Evolutionary conservation across 2,329 filamentous ascomycete species (phyloP).

Genomic region (Alternaria alternata): DNA sequence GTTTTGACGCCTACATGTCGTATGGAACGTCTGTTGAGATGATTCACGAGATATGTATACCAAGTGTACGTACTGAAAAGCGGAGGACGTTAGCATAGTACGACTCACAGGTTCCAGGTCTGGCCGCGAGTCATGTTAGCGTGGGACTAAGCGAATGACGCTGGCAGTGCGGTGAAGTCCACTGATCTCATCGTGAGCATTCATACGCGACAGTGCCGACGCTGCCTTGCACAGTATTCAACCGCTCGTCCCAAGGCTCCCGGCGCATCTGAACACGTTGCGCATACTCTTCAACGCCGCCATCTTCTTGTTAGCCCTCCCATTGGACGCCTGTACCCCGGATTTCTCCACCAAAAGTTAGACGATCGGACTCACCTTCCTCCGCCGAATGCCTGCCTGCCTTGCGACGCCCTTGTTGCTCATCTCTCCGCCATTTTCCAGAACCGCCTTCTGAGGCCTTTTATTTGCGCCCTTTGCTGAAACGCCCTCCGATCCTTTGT

Average conservation of each 20-base stretch:
- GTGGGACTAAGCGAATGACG: constrained; percentile 17
- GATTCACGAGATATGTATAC: not conserved
- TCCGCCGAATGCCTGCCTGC: constrained; percentile 12
- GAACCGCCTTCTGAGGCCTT: constrained; percentile 1
- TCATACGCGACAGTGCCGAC: constrained; percentile 13
- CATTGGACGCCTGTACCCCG: constrained; percentile 5
- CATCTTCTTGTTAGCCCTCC: not conserved
- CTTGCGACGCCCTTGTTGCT: constrained; percentile 12
- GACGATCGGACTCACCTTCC: constrained; percentile 9
- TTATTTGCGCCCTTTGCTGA: constrained; percentile 16
- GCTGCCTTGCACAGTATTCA: constrained; percentile 2
- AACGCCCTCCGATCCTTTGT: constrained; percentile 19
- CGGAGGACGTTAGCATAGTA: constrained; percentile 10
- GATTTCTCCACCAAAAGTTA: constrained; percentile 13
- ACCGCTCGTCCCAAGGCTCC: not conserved
- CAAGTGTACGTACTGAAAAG: not conserved
- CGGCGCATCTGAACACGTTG: constrained; percentile 3
- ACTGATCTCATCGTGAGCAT: constrained; percentile 25
- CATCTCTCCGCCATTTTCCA: constrained; percentile 9
- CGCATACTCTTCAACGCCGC: not conserved
- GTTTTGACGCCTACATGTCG: not conserved
- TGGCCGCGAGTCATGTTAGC: constrained; percentile 22
- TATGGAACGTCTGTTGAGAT: not conserved
- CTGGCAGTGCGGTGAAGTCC: constrained; percentile 18
- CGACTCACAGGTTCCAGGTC: constrained; percentile 6